These are phyloP conservation scores for Pleomassaria siparia DNA, from an alignment of 2,329 filamentous ascomycete genomes.

Conservation along the genomic window DNA sequence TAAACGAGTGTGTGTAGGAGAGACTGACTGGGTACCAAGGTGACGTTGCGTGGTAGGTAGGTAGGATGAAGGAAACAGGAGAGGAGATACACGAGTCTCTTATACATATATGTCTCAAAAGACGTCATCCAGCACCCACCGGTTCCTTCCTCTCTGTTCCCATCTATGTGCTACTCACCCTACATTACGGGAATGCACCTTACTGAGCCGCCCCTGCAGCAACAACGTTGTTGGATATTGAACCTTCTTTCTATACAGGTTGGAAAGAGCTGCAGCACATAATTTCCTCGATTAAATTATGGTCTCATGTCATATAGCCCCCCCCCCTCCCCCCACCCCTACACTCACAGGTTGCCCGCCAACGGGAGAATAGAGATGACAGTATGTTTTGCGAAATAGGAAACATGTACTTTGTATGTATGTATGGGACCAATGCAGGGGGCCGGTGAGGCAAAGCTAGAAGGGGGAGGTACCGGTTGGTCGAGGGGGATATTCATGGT, in stretches of 20 bases:
- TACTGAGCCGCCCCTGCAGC: conserved; percentile 1
- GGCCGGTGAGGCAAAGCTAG: no score
- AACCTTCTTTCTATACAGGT: background rate
- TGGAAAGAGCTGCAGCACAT: background rate
- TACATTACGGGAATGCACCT: no score
- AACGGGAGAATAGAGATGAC: no score
- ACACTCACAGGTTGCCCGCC: no score
- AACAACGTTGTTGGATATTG: background rate
- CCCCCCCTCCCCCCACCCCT: background rate
- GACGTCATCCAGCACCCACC: background rate
- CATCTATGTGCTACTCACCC: background rate
- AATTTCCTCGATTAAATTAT: background rate
- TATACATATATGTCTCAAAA: background rate
- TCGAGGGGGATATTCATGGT: no score
- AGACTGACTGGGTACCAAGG: conserved; percentile 1
- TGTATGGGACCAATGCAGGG: no score
- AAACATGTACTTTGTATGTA: no score
- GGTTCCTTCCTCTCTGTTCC: background rate
- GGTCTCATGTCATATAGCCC: background rate
- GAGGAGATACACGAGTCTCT: background rate
- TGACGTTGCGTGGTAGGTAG: background rate
- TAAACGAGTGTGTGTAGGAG: conserved; percentile 1
- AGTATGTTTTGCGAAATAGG: no score
- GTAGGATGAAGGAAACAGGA: background rate
- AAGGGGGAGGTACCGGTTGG: no score